phyloP scores from a whole-genome alignment of 192 early-diverging fungal genomes.

The Oehlia diaphana region DNA sequence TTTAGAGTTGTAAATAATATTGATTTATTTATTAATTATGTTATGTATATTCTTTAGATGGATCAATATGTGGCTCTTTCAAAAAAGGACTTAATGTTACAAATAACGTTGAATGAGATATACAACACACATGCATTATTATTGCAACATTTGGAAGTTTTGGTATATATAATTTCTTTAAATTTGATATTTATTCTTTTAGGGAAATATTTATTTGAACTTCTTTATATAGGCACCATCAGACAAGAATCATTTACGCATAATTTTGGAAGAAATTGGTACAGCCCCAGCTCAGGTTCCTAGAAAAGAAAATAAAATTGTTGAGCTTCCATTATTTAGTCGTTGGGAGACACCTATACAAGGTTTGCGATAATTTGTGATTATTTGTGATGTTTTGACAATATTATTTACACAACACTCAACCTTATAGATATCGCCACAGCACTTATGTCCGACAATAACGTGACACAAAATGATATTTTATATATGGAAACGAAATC shows the following conservation, averaged over 20 bases:
- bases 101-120: slow-evolving; percentile 94
- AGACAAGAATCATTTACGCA: slow-evolving; percentile 79
- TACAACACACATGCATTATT: slow-evolving; percentile 89
- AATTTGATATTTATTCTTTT: not conserved
- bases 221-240: slow-evolving; percentile 53
- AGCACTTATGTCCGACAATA: slow-evolving; percentile 76
- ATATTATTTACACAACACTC: not conserved
- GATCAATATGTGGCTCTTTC: slow-evolving; percentile 96
- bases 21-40: not conserved
- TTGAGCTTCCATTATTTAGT: slow-evolving; percentile 75
- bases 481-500: slow-evolving; percentile 96
- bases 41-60: slow-evolving; percentile 55
- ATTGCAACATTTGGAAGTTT: slow-evolving; percentile 74
- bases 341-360: slow-evolving; percentile 84
- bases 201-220: not conserved
- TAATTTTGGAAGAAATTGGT: slow-evolving; percentile 79
- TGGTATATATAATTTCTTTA: slow-evolving; percentile 35
- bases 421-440: slow-evolving; percentile 47
- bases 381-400: not conserved
- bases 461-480: slow-evolving; percentile 90
- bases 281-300: slow-evolving; percentile 72
- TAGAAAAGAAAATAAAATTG: slow-evolving; percentile 74
- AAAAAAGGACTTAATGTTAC: slow-evolving; percentile 85
- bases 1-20: not conserved
- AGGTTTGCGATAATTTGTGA: slow-evolving; percentile 33